Percentiles rank a stretch among this genome's conserved stretches.
phyloP scores from a whole-genome alignment of 495 filamentous ascomycete species.

The Talaromyces thailandensis region DNA sequence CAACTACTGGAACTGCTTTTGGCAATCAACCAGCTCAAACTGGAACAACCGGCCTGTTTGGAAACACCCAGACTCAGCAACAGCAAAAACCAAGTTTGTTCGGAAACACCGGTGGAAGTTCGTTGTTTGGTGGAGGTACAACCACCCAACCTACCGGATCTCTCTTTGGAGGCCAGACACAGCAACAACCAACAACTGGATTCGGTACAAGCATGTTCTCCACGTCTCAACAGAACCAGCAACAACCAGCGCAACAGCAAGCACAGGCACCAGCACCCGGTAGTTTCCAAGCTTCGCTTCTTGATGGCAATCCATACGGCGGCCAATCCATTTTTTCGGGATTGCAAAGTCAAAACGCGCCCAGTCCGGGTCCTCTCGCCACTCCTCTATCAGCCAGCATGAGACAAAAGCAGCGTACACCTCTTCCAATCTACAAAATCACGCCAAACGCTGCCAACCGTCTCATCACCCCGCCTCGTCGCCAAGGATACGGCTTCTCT shows the following conservation, averaged over 20 bases:
- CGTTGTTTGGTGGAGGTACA: conserved; percentile 38
- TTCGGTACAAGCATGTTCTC: conserved; percentile 58
- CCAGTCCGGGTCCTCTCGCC: conserved; percentile 72
- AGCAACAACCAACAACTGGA: conserved; percentile 45
- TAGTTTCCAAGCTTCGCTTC: conserved; percentile 67
- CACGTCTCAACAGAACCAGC: conserved; percentile 36
- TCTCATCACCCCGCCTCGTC: conserved; percentile 71
- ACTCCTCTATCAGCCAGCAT: conserved; percentile 70
- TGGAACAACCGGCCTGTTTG: conserved; percentile 37
- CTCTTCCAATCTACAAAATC: conserved; percentile 81
- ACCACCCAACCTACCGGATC: conserved; percentile 34
- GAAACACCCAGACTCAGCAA: conserved; percentile 14
- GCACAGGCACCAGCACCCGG: conserved; percentile 43
- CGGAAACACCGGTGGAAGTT: conserved; percentile 17
- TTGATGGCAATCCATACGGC: conserved; percentile 72
- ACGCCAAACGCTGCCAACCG: conserved; percentile 71
- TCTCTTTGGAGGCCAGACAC: conserved; percentile 55
- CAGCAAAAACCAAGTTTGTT: conserved; percentile 17
- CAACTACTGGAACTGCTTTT: conserved; percentile 15
- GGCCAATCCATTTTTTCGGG: conserved; percentile 69
- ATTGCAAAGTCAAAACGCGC: conserved; percentile 50
- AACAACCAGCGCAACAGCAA: conserved; percentile 37
- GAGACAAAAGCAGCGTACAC: conserved; percentile 64
- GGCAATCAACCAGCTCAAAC: conserved; percentile 20
- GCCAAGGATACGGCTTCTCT: conserved; percentile 73